Percentiles rank a stretch among this genome's conserved stretches.
Evolutionary conservation across 2,329 filamentous ascomycete genomes (phyloP).

Genomic region (Myrmaecium sp.): DNA sequence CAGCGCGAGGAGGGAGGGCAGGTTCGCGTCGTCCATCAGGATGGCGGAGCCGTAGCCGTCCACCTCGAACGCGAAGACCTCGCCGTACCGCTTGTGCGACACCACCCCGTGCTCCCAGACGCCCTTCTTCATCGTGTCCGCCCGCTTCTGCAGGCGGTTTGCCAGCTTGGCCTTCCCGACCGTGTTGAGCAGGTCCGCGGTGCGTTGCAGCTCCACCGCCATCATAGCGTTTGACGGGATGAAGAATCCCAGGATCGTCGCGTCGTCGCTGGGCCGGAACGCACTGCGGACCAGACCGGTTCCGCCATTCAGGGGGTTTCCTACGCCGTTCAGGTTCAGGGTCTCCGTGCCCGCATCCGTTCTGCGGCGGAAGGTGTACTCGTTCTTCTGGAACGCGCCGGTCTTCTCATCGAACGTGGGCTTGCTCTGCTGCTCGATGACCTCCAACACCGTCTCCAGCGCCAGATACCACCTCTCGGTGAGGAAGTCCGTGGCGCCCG

Average conservation of each 20-base stretch:
- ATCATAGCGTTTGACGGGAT: slow-evolving; percentile 96
- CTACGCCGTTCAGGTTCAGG: slow-evolving; percentile 60
- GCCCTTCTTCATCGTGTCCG: slow-evolving; percentile 52
- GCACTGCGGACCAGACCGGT: slow-evolving; percentile 81
- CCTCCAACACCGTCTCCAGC: slow-evolving; percentile 53
- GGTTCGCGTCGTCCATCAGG: slow-evolving; percentile 80
- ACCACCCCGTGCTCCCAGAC: slow-evolving; percentile 76
- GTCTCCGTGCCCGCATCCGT: slow-evolving; percentile 84
- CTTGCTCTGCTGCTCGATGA: slow-evolving; percentile 62
- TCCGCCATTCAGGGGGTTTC: slow-evolving; percentile 75
- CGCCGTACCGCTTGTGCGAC: slow-evolving; percentile 53
- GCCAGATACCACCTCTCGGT: slow-evolving; percentile 64
- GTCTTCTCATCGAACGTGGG: slow-evolving; percentile 61
- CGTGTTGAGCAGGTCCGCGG: slow-evolving; percentile 49
- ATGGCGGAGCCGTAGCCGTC: slow-evolving; percentile 72
- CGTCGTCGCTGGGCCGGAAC: slow-evolving; percentile 89
- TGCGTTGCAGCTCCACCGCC: slow-evolving; percentile 67
- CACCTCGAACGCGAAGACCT: slow-evolving; percentile 75
- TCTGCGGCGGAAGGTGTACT: slow-evolving; percentile 72
- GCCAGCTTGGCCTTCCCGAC: slow-evolving; percentile 38
- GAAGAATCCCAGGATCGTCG: slow-evolving; percentile 84
- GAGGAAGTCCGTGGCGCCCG: slow-evolving; percentile 61
- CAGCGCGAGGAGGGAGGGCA: slow-evolving; percentile 63
- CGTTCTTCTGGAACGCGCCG: slow-evolving; percentile 48
- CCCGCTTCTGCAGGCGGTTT: slow-evolving; percentile 35